phyloP scores from a whole-genome alignment of 2,329 filamentous ascomycete species.

The Botrytis medusae region DNA sequence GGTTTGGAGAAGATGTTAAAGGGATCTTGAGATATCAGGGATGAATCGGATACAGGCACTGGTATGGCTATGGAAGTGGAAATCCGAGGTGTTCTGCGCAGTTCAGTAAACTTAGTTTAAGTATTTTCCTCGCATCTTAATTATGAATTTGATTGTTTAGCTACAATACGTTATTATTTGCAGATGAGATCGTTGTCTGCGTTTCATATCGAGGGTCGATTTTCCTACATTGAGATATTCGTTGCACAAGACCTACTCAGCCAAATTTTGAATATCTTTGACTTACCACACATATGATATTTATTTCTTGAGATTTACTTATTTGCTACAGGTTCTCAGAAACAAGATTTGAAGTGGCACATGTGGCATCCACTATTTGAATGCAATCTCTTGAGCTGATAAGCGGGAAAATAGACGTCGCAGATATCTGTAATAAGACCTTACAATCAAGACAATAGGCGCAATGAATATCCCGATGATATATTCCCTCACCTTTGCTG shows the following conservation, averaged over 20 bases:
- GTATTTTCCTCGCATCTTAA: not conserved
- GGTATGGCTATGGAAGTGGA: not conserved
- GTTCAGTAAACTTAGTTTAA: not conserved
- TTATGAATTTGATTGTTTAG: not conserved
- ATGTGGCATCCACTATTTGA: not conserved
- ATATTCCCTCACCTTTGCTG: not conserved
- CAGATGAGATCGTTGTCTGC: not conserved
- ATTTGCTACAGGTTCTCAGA: not conserved
- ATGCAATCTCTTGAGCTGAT: not conserved
- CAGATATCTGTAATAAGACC: not conserved
- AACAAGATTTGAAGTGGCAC: not conserved
- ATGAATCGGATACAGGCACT: not conserved
- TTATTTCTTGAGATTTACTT: not conserved
- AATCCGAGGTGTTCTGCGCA: not conserved
- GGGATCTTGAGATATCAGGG: not conserved
- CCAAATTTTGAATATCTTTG: not conserved
- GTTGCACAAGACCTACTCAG: not conserved
- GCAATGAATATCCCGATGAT: not conserved
- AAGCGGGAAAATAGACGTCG: not conserved
- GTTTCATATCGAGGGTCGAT: not conserved
- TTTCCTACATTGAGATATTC: not conserved
- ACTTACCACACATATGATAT: not conserved
- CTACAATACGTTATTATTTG: not conserved
- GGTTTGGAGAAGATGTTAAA: slow-evolving; percentile 9
- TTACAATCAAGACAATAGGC: not conserved